Conservation (phyloP, 2,329 filamentous ascomycete genomes). For the Colletotrichum sp. region DNA sequence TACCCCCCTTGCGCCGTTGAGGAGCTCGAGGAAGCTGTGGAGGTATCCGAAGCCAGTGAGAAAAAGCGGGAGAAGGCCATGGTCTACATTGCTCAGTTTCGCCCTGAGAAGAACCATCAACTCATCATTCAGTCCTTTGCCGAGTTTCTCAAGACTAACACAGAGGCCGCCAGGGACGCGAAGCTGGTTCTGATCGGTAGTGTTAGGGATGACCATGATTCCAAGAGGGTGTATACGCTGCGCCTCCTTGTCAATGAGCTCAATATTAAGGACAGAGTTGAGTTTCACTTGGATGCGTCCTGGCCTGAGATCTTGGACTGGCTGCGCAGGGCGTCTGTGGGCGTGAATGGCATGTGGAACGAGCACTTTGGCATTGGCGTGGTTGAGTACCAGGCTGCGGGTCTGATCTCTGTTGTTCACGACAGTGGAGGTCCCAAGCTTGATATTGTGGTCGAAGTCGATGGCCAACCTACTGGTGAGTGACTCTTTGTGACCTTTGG, state of each 20-base stretch:
- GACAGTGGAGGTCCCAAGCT: conserved; percentile 90
- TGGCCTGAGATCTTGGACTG: conserved; percentile 88
- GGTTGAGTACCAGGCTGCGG: conserved; percentile 96
- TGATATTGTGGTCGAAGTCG: conserved; percentile 86
- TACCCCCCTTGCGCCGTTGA: conserved; percentile 93
- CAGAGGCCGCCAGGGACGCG: conserved; percentile 57
- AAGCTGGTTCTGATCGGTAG: conserved; percentile 87
- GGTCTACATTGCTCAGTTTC: conserved; percentile 96
- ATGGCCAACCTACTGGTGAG: conserved; percentile 79
- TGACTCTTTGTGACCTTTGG: background rate
- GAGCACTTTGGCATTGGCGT: conserved; percentile 99
- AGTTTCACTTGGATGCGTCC: conserved; percentile 88
- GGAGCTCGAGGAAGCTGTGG: conserved; percentile 78
- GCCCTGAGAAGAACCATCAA: conserved; percentile 95
- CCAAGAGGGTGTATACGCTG: conserved; percentile 85
- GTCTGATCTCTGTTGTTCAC: conserved; percentile 91
- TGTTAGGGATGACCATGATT: conserved; percentile 84
- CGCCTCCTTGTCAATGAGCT: conserved; percentile 87
- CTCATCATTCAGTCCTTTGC: conserved; percentile 87
- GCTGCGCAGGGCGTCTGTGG: conserved; percentile 78
- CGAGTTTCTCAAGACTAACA: conserved; percentile 67
- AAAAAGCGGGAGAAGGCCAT: conserved; percentile 72
- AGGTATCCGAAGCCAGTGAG: conserved; percentile 74
- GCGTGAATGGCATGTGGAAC: conserved; percentile 99
- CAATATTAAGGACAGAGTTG: conserved; percentile 80